Base-by-base conservation (phyloP, 140 eudicot species). In the Erigeron philadelphicus region DNA sequence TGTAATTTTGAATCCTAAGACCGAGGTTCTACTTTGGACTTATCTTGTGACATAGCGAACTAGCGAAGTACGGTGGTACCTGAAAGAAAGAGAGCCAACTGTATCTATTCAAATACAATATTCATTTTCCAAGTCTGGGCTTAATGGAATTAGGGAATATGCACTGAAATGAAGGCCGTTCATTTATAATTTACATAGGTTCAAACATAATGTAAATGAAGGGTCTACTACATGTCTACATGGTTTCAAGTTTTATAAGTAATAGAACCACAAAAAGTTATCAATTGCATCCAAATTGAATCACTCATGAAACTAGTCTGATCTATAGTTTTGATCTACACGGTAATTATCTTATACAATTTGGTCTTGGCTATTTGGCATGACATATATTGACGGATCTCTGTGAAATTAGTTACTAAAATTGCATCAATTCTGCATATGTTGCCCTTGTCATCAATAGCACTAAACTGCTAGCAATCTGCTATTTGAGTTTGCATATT, bases 1-100 rank as follows among this genome's bases (percentile, higher is more conserved):
- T 6, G 60, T 38, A 58, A 44, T 21, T 58, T 58, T 71, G 58
- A 21, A 45, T 13, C 17, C 17, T 21, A 57, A 70, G 57, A 58
- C 58, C 58, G n/a, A 21, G 46, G 15, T 9, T 23, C 25, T 25
- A 49, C 47, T 13, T 67, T 25, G 13, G 31, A 47, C 12, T 66
- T 21, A 23, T 47, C 35, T 25, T 18, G 6, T 49, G 42, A 38
- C 41, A 10, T 41, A 57, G 61, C 61, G 21, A 17, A 15, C 7
- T 41, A 57, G 61, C 61, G 21, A 17, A 15, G 45, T 52, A 44
- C 5, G 38, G 38, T 31, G 4, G 38, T 31, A 31, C 4, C 38
- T 31, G 4, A 31, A 23, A 15, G 59, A 0, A 53, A 15, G 18
- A 53, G 9, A 19, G 13, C 56, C 16, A 9, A 16, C 8, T 15